Base-by-base conservation (phyloP, 2,329 filamentous ascomycete species). In the Clarireedia homoeocarpa region DNA sequence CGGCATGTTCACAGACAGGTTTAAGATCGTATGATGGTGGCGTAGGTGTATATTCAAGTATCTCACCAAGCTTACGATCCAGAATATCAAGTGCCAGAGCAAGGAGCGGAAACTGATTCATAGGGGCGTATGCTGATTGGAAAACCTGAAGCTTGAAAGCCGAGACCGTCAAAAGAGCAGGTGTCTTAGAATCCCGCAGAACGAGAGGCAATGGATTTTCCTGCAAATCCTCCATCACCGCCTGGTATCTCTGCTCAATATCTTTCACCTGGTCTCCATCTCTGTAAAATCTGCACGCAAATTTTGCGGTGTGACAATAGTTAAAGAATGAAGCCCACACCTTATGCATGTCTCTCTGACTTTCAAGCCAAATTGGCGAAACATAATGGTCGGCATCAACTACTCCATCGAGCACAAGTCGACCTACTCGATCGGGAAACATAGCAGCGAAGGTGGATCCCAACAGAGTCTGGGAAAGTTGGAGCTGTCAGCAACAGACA, bases 371-470 rank as follows among this genome's bases (percentile, higher is more conserved):
- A 3, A 65, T 42, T 9, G 63, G 63, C 1, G 51, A 45, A 3
- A 65, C 62, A 40, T 66, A 67, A 40, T 58, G 50, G 48, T 66
- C 62, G 4, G 62, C 63, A 48, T 70, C 65, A 24, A 67, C 63
- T 7, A 65, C 59, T n/a, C 65, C 61, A 61, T 65, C 66, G 12
- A 66, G 59, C 10, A 77, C 65, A 42, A 78, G 61, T 24, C 75
- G 71, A 0, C 73, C 74, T 12, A 78, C 68, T 24, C 70, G 66
- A 9, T 68, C 69, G 1, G 75, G 74, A 58, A 72, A 75, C 71
- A 76, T 71, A 1, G 72, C 70, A 6, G 74, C 74, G 56, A 77
- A 76, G 1, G 71, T 74, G 24, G 72, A 73, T 6, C 74, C 74
- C 14, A 76, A 59, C n/a, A 66, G 47, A 24, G 62, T 64, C 63